phyloP scores from a whole-genome alignment of 1,139 yeast genomes.

The Geotrichum histeridarum region DNA sequence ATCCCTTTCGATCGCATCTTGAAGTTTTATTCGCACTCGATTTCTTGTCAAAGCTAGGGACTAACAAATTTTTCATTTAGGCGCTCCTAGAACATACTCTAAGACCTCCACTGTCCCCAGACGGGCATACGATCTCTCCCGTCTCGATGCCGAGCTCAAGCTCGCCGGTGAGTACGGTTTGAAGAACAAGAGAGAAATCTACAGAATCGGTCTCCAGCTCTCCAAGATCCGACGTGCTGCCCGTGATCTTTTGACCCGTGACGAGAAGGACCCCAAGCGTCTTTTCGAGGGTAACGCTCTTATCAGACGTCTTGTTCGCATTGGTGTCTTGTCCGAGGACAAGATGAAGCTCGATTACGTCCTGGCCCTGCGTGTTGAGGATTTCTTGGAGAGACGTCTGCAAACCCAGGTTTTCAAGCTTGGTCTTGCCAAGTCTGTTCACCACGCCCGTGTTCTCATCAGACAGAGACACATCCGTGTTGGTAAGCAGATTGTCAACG shows the following conservation, averaged over 20 bases:
- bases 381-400: slow-evolving; percentile 99
- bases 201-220: slow-evolving; percentile 97
- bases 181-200: slow-evolving; percentile 99
- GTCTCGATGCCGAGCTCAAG: slow-evolving; percentile 98
- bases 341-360: slow-evolving; percentile 99
- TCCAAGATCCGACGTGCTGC: slow-evolving; percentile 99
- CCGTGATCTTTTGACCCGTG: slow-evolving; percentile 99
- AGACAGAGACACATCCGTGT: slow-evolving; percentile 99
- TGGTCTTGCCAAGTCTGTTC: slow-evolving; percentile 99
- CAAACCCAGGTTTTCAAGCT: slow-evolving; percentile 99
- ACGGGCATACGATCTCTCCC: slow-evolving; percentile 98
- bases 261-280: slow-evolving; percentile 99
- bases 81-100: slow-evolving; percentile 90
- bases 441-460: slow-evolving; percentile 99
- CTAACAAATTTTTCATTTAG: slow-evolving; percentile 18
- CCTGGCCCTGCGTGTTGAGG: slow-evolving; percentile 95
- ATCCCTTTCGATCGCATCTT: neutral
- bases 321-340: slow-evolving; percentile 98
- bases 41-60: neutral
- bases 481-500: slow-evolving; percentile 98
- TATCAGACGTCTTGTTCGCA: slow-evolving; percentile 91
- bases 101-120: slow-evolving; percentile 99
- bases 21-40: neutral
- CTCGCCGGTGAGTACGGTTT: slow-evolving; percentile 99
- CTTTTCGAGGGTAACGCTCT: slow-evolving; percentile 99